Conservation (phyloP, 345 rosid species). For the Populus euphratica region DNA sequence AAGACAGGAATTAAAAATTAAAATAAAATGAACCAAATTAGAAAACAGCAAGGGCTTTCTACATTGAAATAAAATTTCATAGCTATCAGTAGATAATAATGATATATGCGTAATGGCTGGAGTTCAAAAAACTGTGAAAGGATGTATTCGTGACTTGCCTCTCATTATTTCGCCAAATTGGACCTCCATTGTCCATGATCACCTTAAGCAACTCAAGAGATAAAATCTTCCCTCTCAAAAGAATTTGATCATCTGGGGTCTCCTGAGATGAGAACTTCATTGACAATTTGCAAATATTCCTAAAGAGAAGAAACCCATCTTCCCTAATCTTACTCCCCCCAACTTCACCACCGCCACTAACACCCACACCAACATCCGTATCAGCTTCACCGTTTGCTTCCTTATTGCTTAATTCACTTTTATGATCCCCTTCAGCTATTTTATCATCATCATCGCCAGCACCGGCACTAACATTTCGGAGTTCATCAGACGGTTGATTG, state of each 20-base stretch:
- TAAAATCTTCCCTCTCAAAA: slow-evolving; percentile 80
- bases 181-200: slow-evolving; percentile 65
- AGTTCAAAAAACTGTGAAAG: not conserved
- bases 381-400: slow-evolving; percentile 35
- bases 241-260: slow-evolving; percentile 85
- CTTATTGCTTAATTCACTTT: slow-evolving; percentile 24
- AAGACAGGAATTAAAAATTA: not conserved
- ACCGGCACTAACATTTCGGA: slow-evolving; percentile 37
- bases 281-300: slow-evolving; percentile 82
- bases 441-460: not conserved
- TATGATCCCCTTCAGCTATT: slow-evolving; percentile 19
- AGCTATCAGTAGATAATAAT: not conserved
- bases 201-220: slow-evolving; percentile 85
- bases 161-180: slow-evolving; percentile 67
- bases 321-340: slow-evolving; percentile 68
- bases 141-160: slow-evolving; percentile 50
- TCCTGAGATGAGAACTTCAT: slow-evolving; percentile 94
- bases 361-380: slow-evolving; percentile 15
- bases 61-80: not conserved
- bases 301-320: slow-evolving; percentile 79
- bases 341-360: not conserved
- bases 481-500: slow-evolving; percentile 23
- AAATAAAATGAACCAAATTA: not conserved
- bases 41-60: not conserved
- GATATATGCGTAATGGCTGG: not conserved